These are phyloP conservation scores for Podila clonocystis DNA, from an alignment of 192 early-diverging fungal genomes.

Conservation along the genomic window DNA sequence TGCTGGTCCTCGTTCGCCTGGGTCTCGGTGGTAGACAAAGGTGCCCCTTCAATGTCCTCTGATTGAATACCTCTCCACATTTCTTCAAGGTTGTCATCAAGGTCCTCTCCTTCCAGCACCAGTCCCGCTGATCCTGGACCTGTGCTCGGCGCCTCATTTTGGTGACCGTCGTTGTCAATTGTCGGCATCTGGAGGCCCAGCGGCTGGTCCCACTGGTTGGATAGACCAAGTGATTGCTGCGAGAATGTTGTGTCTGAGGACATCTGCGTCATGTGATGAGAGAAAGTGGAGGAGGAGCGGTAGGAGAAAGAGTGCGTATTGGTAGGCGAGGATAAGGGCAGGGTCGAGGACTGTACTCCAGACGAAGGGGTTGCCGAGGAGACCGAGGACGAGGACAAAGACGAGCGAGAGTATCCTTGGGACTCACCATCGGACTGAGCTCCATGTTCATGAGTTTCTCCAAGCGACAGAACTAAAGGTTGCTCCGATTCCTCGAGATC, in stretches of 20 bases:
- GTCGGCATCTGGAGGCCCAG: constrained; percentile 36
- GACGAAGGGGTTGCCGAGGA: background rate
- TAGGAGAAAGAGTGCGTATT: constrained; percentile 27
- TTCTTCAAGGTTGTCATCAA: background rate
- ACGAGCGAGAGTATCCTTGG: background rate
- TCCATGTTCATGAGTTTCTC: background rate
- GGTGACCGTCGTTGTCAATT: constrained; percentile 5
- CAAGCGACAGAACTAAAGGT: background rate
- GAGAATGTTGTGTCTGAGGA: constrained; percentile 26
- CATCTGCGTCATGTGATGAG: constrained; percentile 10
- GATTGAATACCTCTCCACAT: background rate
- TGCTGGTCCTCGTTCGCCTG: background rate
- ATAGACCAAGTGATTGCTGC: constrained; percentile 16
- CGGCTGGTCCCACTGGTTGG: constrained; percentile 18
- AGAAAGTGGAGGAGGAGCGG: constrained; percentile 33
- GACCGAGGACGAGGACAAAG: background rate
- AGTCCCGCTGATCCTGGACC: background rate
- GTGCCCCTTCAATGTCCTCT: background rate
- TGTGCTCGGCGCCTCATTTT: background rate
- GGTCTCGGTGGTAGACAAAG: no score
- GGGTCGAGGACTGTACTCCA: background rate
- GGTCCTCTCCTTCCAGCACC: background rate
- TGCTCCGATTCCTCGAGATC: background rate
- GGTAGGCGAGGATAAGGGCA: constrained; percentile 11
- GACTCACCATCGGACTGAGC: background rate